phyloP scores from a whole-genome alignment of 73 alveolate genomes.

The Paraurostyla sp. region DNA sequence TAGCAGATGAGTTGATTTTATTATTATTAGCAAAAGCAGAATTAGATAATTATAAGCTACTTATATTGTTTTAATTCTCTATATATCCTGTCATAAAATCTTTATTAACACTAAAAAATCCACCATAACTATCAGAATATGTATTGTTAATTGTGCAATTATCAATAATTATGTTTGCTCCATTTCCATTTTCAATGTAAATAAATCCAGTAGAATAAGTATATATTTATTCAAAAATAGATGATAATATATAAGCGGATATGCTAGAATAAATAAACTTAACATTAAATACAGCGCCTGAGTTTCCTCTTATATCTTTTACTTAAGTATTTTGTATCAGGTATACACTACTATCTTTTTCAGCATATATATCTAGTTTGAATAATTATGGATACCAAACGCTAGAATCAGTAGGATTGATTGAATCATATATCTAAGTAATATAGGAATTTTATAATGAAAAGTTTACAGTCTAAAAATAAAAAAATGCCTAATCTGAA shows the following conservation, averaged over 20 bases:
- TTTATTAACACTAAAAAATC: not conserved
- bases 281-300: not conserved
- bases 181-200: not conserved
- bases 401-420: no score
- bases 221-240: not conserved
- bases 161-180: not conserved
- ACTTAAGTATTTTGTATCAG: not conserved
- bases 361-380: not conserved
- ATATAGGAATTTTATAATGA: no score
- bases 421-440: no score
- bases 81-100: not conserved
- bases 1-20: no score
- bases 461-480: no score
- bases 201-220: not conserved
- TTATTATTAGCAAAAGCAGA: not conserved
- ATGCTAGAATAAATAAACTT: not conserved
- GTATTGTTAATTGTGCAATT: not conserved
- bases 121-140: not conserved
- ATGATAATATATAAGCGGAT: not conserved
- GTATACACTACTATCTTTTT: no score
- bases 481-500: not conserved
- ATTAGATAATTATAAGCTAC: not conserved
- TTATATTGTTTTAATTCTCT: not conserved
- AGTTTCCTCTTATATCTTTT: not conserved
- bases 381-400: not conserved